Conservation (phyloP, 495 filamentous ascomycete genomes). For the Rostrohypoxylon terebratum region DNA sequence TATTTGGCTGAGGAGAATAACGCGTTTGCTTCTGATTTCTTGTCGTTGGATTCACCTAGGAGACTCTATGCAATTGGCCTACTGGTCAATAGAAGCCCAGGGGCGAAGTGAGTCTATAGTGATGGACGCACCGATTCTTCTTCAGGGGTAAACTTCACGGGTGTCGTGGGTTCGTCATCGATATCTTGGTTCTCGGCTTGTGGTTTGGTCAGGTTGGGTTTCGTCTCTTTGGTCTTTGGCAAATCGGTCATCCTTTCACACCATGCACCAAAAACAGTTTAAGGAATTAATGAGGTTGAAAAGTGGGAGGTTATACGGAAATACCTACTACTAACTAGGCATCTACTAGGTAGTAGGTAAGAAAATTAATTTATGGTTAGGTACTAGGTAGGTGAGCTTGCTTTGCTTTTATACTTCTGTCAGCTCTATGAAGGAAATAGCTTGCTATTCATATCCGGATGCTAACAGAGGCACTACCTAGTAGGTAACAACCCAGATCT, state of each 20-base stretch:
- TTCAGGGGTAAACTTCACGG: constrained; percentile 67
- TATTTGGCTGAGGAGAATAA: constrained; percentile 79
- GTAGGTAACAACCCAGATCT: not conserved
- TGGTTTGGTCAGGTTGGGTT: constrained; percentile 15
- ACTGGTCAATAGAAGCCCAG: constrained; percentile 20
- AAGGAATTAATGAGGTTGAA: not conserved
- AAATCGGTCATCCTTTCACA: constrained; percentile 17
- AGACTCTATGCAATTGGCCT: constrained; percentile 63
- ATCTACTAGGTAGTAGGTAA: too few relatives aligned
- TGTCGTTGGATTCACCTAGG: constrained; percentile 75
- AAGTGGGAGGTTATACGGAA: not conserved
- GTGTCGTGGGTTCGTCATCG: constrained; percentile 37
- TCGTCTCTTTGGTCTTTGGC: not conserved
- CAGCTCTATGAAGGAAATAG: constrained; percentile 1
- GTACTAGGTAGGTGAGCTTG: not conserved
- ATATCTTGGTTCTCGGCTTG: constrained; percentile 16
- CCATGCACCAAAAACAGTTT: too few relatives aligned
- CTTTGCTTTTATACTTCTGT: not conserved
- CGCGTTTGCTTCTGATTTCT: constrained; percentile 81
- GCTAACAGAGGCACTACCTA: not conserved
- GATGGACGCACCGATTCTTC: constrained; percentile 75
- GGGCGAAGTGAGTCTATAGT: constrained; percentile 3
- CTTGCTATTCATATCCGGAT: not conserved
- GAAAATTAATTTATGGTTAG: not conserved
- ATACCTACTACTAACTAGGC: not conserved